Percentiles rank a stretch among this genome's conserved stretches.
Evolutionary conservation across 108 stramenopile species (phyloP).

Genomic region (Nitzschia palea): DNA sequence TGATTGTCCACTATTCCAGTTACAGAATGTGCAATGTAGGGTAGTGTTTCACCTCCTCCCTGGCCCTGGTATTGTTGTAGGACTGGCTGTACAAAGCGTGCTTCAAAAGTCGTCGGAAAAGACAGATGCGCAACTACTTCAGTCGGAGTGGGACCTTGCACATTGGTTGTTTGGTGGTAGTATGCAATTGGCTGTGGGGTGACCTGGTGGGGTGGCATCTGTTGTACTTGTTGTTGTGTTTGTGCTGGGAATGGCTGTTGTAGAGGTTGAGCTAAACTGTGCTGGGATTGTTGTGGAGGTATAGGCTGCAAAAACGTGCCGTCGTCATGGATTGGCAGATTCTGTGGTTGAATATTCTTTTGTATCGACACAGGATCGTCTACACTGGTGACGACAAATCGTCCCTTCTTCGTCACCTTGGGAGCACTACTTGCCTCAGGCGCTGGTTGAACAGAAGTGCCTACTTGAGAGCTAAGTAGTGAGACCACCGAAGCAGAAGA

Average conservation of each 20-base stretch:
- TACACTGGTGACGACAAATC: slow-evolving; percentile 46
- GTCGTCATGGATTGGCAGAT: no score
- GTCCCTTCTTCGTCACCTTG: slow-evolving; percentile 43
- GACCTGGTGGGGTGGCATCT: slow-evolving; percentile 1
- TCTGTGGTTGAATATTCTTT: slow-evolving; percentile 1
- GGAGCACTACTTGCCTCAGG: slow-evolving; percentile 33
- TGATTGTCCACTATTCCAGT: slow-evolving; percentile 8
- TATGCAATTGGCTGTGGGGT: neutral
- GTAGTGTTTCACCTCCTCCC: neutral
- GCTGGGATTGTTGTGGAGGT: neutral
- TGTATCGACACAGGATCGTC: slow-evolving; percentile 17
- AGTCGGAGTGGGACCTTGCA: neutral
- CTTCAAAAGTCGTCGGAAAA: neutral
- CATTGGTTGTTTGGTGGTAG: slow-evolving; percentile 1
- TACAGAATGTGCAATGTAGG: neutral
- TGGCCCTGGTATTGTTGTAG: neutral
- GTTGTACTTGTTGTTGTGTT: slow-evolving; percentile 1
- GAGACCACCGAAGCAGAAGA: neutral
- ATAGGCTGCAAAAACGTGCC: no score
- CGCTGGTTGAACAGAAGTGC: neutral
- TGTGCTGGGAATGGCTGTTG: neutral
- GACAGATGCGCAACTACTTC: neutral
- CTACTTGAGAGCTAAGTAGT: neutral
- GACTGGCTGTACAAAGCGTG: neutral
- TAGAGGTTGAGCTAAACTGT: neutral